A percentile compares a stretch with the other conserved stretches of the same genome.
Conservation (phyloP, 2,329 filamentous ascomycete genomes). For the Colletotrichum aenigma region DNA sequence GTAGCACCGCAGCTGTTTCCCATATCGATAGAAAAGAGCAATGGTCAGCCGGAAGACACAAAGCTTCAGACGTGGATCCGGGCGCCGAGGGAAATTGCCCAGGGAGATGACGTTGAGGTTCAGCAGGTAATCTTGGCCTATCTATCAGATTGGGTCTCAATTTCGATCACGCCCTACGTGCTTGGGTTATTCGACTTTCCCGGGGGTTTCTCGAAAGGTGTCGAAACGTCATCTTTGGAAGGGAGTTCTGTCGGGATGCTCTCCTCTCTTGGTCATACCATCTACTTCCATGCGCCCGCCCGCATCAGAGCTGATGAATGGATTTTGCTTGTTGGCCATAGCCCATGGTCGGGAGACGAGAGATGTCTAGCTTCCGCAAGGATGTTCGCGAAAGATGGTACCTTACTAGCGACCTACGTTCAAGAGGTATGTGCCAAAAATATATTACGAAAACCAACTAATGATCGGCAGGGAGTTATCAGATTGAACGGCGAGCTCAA, state of each 20-base stretch:
- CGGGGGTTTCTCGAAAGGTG: not conserved
- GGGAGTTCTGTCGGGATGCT: not conserved
- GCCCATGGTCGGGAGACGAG: not conserved
- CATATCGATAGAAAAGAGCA: not conserved
- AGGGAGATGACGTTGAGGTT: not conserved
- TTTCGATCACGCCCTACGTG: not conserved
- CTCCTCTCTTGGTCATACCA: not conserved
- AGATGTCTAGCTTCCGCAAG: not conserved
- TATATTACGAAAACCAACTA: not conserved
- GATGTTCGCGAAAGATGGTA: not conserved
- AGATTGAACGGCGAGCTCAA: not conserved
- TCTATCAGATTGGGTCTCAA: not conserved
- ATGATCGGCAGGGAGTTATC: not conserved
- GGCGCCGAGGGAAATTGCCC: not conserved
- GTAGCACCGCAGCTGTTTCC: not conserved
- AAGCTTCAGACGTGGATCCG: not conserved
- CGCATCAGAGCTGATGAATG: not conserved
- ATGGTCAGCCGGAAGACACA: not conserved
- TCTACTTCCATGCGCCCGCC: not conserved
- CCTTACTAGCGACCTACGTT: not conserved
- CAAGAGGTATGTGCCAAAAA: not conserved
- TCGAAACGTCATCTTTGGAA: not conserved
- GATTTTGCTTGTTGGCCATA: not conserved
- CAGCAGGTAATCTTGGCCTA: not conserved
- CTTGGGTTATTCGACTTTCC: not conserved